Evolutionary conservation across 2,329 filamentous ascomycete genomes (phyloP).

Genomic region (Dactylellina haptotyla): DNA sequence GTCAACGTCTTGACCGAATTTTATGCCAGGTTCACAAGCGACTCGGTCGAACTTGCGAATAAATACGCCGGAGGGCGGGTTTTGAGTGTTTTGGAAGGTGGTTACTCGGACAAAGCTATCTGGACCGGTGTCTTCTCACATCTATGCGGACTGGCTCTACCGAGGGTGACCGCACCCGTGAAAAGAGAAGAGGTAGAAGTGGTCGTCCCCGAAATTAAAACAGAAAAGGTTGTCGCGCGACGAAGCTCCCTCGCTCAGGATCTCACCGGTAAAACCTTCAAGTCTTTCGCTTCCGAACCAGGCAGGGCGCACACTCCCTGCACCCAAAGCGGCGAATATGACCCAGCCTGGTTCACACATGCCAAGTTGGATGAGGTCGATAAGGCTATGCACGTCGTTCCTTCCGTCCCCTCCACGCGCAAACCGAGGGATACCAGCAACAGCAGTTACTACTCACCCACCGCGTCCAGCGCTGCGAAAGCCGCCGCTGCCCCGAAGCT

Average conservation of each 20-base stretch:
- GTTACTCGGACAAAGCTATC: slow-evolving; percentile 91
- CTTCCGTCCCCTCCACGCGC: background rate
- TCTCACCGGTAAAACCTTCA: slow-evolving; percentile 29
- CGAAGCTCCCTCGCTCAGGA: slow-evolving; percentile 58
- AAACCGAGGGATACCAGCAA: slow-evolving; percentile 28
- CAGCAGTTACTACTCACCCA: slow-evolving; percentile 79
- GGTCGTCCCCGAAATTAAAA: slow-evolving; percentile 2
- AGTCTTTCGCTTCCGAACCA: slow-evolving; percentile 3
- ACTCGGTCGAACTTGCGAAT: slow-evolving; percentile 82
- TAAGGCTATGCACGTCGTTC: slow-evolving; percentile 31
- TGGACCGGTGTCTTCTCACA: slow-evolving; percentile 90
- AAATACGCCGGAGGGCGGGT: slow-evolving; percentile 86
- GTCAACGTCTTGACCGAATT: slow-evolving; percentile 97
- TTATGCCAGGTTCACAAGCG: slow-evolving; percentile 87
- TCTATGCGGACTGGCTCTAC: slow-evolving; percentile 78
- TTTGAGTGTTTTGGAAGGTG: slow-evolving; percentile 93
- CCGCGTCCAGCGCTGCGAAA: slow-evolving; percentile 85
- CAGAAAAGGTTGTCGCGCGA: slow-evolving; percentile 58
- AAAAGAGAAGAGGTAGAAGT: slow-evolving; percentile 6
- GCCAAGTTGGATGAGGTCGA: slow-evolving; percentile 69
- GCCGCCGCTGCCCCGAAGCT: slow-evolving; percentile 75
- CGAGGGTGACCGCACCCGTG: slow-evolving; percentile 58
- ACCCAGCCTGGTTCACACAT: slow-evolving; percentile 77
- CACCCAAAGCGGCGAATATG: slow-evolving; percentile 65
- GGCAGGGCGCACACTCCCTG: slow-evolving; percentile 3